Conservation (phyloP, 73 alveolate genomes). For the Paramecium sonneborni region DNA sequence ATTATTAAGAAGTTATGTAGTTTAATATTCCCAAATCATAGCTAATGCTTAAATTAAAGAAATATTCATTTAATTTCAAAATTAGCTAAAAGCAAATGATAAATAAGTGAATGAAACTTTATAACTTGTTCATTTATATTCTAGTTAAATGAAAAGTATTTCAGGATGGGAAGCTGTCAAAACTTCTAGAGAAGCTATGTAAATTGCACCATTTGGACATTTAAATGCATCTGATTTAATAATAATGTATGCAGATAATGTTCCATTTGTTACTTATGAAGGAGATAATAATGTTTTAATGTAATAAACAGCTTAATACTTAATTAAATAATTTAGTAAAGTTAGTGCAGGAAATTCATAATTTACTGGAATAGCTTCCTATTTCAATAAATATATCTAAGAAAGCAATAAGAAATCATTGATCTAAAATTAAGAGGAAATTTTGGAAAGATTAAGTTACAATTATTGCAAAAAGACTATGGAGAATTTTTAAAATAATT, state of each 20-base stretch:
- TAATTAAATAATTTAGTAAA: not conserved
- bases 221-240: conserved; percentile 1
- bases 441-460: not conserved
- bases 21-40: not conserved
- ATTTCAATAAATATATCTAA: not conserved
- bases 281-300: conserved; percentile 74
- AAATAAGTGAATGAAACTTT: not conserved
- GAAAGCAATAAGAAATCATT: not conserved
- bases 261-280: conserved; percentile 70
- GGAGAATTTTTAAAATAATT: not conserved
- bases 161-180: conserved; percentile 46
- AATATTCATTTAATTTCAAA: not conserved
- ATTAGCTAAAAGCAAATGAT: not conserved
- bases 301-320: conserved; percentile 61
- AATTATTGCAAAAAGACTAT: not conserved
- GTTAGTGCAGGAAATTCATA: conserved; percentile 4
- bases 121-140: conserved; percentile 12
- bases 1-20: not conserved
- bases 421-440: not conserved
- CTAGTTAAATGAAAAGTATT: conserved; percentile 26
- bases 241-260: not conserved
- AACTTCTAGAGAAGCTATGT: conserved; percentile 24
- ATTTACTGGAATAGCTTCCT: not conserved
- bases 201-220: conserved; percentile 55
- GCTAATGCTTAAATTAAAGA: not conserved